Evolutionary conservation across 2,329 filamentous ascomycete species (phyloP), one percentile per base, ranked within the genome.

Genomic region (Epichloe gansuensis): DNA sequence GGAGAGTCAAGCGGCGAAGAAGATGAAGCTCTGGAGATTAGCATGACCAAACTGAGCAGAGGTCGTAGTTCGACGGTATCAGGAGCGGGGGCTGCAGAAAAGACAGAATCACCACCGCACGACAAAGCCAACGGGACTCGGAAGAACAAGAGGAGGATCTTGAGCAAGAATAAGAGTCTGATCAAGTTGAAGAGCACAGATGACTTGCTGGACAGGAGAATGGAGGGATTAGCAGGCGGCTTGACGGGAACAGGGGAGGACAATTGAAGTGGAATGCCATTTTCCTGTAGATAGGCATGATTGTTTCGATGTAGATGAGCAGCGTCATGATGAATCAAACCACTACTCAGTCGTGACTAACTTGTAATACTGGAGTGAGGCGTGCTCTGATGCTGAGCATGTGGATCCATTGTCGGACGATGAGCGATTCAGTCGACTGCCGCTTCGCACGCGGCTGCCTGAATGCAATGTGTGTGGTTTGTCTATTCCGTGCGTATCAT

Each of bases 21-120:
- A 56, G 89, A 94, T 50, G 70, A 74, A 21, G 87, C 88, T 3
- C 66, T 96, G 9, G 90, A 95, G 67, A 95, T 95, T 73, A 82
- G 77, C 59, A 79, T 84, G 72, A 77, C 75, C 12, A 71, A 70
- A 55, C 61, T 69, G 54, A 67, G 65, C 38, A 62, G 69, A 9
- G 64, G 69, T 8, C 63, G 68, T 12, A 60, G 61, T 48, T 59
- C 57, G 38, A 60, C 58, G 61, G 59, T 52, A 58, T 63, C 53
- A 58, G 65, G 39, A 44, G 31, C 13, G 53, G 59, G 56, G 55
- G 57, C 53, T 55, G 57, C 53, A 53, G 59, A 45, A 50, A 64
- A 61, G 55, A 57, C 55, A 41, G 54, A 17, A 55, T 41, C 50
- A 21, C 45, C 49, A 36, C 36, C 36, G 3, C 52, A 49, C 11